phyloP scores from a whole-genome alignment of 768 basidiomycete species.

The Royoungia palumana region DNA sequence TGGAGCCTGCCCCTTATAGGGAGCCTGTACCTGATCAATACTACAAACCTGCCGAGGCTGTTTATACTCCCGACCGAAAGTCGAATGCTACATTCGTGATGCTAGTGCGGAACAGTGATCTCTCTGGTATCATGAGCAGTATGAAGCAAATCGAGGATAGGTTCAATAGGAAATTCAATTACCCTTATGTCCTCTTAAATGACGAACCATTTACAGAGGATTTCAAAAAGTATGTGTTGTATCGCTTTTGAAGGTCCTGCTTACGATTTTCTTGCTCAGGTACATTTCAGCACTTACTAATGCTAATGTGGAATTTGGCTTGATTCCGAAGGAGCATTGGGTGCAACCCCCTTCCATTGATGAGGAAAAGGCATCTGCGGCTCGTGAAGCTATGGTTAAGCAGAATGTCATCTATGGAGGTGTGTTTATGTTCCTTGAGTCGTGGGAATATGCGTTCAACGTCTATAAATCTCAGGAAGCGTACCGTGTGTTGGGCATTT shows the following conservation, averaged over 20 bases:
- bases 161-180: conserved; percentile 76
- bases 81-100: conserved; percentile 84
- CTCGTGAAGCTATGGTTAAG: conserved; percentile 60
- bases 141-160: conserved; percentile 80
- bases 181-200: conserved; percentile 89
- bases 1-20: conserved; percentile 44
- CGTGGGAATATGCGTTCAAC: conserved; percentile 3
- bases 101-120: conserved; percentile 67
- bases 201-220: conserved; percentile 74
- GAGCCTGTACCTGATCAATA: conserved; percentile 59
- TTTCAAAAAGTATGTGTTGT: conserved; percentile 57
- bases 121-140: conserved; percentile 55
- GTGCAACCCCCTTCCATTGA: conserved; percentile 76
- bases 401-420: conserved; percentile 67
- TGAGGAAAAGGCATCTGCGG: conserved; percentile 56
- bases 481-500: conserved; percentile 52
- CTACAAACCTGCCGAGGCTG: conserved; percentile 40
- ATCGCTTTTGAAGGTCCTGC: neutral
- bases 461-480: conserved; percentile 48
- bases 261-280: conserved; percentile 24
- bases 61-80: conserved; percentile 47
- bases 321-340: conserved; percentile 72
- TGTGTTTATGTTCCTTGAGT: conserved; percentile 17
- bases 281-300: conserved; percentile 28
- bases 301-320: conserved; percentile 48